Base-by-base conservation (phyloP, 345 rosid genomes). In the Hevea brasiliensis region DNA sequence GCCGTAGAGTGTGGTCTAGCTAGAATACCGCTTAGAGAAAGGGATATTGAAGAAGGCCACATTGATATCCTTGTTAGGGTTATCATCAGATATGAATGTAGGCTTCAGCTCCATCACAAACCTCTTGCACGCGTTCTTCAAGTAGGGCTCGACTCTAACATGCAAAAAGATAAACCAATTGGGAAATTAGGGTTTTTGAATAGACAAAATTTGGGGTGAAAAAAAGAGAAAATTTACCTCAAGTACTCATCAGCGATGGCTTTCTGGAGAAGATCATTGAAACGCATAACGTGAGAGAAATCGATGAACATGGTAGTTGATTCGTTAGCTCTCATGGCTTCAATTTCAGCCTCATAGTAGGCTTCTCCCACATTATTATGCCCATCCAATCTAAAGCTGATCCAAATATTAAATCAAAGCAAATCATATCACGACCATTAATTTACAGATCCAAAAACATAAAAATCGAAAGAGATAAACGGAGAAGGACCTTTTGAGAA, bases 101-200 rank as follows among this genome's bases (percentile, higher is more conserved):
- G 97, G 97, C 45, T 87, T 85, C 76, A 85, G 80, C 74, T 92
- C 97, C 88, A 87, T 85, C 67, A 91, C 92, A 68, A 95, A 95
- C 51, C 97, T 67, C 89, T 90, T 92, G 81, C 99, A 95, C 7
- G 98, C 97, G 58, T 87, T 95, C 84, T 87, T 95, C 80, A 91
- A 77, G 85, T 86, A 89, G 0, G 90, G 88, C 81, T 95, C 98
- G 67, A 95, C 91, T 81, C 91, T 85, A 29, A 61, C 13, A 70
- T 55, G n/a, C 5, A n/a, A 45, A 62, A 50, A 14, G 27, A 7
- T 17, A 37, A 32, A 51, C 24, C 4, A 53, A 29, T 17, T 53
- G 18, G 64, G 11, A n/a, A 20, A 37, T 7, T 55, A 21, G 61
- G 62, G 50, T 40, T 54, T 21, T 23, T 4, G 17, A 64, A 64